Evolutionary conservation across 139 green algal genomes (phyloP).

Genomic region (Chlorella sp.): DNA sequence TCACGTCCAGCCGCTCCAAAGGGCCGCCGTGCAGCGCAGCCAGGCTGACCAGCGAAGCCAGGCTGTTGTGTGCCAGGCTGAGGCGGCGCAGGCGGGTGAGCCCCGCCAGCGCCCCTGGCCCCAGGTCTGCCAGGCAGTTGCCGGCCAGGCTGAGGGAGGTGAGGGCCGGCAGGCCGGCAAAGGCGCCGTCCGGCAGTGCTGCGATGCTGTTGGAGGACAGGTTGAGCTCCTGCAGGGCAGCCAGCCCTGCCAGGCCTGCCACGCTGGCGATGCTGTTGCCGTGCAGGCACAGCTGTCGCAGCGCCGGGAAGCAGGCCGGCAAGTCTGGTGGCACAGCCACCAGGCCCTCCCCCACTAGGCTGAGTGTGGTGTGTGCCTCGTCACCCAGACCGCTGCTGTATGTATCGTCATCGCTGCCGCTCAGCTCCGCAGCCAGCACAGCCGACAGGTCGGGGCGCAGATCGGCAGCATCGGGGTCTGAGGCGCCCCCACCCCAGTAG

Average conservation of each 20-base stretch:
- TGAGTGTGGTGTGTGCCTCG: neutral
- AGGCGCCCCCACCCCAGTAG: too few relatives aligned
- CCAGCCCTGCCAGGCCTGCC: constrained; percentile 53
- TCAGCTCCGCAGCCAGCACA: neutral
- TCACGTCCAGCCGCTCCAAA: constrained; percentile 64
- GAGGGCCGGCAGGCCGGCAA: constrained; percentile 49
- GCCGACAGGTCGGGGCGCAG: neutral
- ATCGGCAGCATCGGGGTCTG: neutral
- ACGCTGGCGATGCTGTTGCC: constrained; percentile 69
- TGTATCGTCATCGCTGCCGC: neutral
- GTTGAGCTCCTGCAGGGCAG: constrained; percentile 64
- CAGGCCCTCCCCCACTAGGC: constrained; percentile 28
- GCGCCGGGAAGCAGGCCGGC: neutral
- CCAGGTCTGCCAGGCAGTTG: constrained; percentile 63
- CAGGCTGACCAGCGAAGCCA: constrained; percentile 50
- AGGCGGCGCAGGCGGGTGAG: constrained; percentile 59
- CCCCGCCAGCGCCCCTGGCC: constrained; percentile 44
- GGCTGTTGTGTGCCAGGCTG: constrained; percentile 72
- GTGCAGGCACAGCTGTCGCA: constrained; percentile 67
- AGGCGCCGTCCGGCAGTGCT: constrained; percentile 31
- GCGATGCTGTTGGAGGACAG: constrained; percentile 75
- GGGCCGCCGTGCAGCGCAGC: constrained; percentile 41
- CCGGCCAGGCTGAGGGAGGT: constrained; percentile 76
- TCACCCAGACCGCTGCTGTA: neutral
- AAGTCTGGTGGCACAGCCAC: constrained; percentile 4